Evolutionary conservation across 176 grass and related monocot genomes (phyloP), one percentile per base, ranked within the genome.

Genomic region (Phoenix roebelenii): DNA sequence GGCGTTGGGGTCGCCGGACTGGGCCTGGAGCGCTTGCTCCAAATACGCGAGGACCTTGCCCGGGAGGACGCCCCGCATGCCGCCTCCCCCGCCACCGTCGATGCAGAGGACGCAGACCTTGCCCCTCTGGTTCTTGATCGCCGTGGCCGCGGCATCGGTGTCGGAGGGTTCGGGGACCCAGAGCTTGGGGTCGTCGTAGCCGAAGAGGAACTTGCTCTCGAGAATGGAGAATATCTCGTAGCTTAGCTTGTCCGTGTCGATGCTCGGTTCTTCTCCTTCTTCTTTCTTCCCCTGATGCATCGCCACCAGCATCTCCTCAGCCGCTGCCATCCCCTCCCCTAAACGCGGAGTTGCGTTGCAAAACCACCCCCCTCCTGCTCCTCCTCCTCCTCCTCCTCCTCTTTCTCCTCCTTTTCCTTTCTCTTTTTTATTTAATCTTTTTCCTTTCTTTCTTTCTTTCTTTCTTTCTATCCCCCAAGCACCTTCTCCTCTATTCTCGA

Each of bases 141-240:
- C 58, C 10, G 54, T 60, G 15, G 52, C 29, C 1, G 16, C 18
- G 0, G 14, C 2, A 72, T 69, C 63, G 75, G 81, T 65, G 74
- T 72, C 67, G 72, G 67, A 9, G 74, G 12, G 72, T 26, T 39
- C 63, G 2, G 70, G 39, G 16, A 51, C 22, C 68, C 68, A 71
- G 22, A 71, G 7, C 12, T 73, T 73, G 25, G 81, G 81, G 56
- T 98, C 88, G 16, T 84, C 84, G 67, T 98, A 98, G 24, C 94
- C 94, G 71, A 98, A 98, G 29, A 98, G 58, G 74, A 98, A 98
- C 78, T 98, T 98, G 88, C 88, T 98, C 80, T 98, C 94, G 52
- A 98, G 75, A 63, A 98, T 93, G 52, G 94, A 98, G 60, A 98
- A 98, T 22, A 98, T 98, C 74, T 98, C 94, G 77, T 93, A 92